Evolutionary conservation across 2,329 filamentous ascomycete species (phyloP), one percentile per base, ranked within the genome.

Genomic region (Colletotrichum lupini): DNA sequence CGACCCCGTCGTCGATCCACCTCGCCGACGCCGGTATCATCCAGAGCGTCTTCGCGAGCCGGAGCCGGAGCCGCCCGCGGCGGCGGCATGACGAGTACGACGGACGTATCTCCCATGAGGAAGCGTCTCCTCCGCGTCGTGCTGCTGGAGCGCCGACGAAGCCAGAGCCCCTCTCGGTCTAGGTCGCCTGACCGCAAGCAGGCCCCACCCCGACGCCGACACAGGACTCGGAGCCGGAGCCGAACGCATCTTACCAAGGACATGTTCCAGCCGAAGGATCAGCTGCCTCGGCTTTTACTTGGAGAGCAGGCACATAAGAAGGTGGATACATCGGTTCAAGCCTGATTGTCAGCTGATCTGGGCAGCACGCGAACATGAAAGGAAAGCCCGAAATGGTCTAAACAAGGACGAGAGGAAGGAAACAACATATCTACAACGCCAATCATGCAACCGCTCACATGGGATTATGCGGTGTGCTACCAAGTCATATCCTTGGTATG

Each of bases 141-240:
- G 14, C 81, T 86, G 16, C 79, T 84, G 5, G 81, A 82, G 35
- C 80, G 80, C 42, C 83, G 84, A 53, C 83, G 86, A 24, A 85
- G 85, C 75, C 85, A 86, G 74, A 85, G 83, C 71, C 83, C 83
- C 12, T 85, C 83, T 14, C 79, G 83, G 24, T 81, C 81, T 22
- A 75, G 80, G 1, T 83, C 83, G 6, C 81, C 82, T 3, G 76
- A 80, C 30, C 80, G 79, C n/a, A 78, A 80, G 75, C 77, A 78
- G 32, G 75, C 76, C 19, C 76, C 78, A 22, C 69, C 76, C 55
- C 79, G 81, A 26, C 82, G 82, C 59, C 81, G 81, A n/a, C 81
- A 82, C 72, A 77, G 83, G 64, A 83, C 82, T 14, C 79, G 82
- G 66, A 85, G 83, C 77, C 79, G 81, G 68, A 83, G 83, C 77